These are phyloP conservation scores for Russula griseocarnosa DNA, from an alignment of 768 basidiomycete species.

Conservation along the genomic window DNA sequence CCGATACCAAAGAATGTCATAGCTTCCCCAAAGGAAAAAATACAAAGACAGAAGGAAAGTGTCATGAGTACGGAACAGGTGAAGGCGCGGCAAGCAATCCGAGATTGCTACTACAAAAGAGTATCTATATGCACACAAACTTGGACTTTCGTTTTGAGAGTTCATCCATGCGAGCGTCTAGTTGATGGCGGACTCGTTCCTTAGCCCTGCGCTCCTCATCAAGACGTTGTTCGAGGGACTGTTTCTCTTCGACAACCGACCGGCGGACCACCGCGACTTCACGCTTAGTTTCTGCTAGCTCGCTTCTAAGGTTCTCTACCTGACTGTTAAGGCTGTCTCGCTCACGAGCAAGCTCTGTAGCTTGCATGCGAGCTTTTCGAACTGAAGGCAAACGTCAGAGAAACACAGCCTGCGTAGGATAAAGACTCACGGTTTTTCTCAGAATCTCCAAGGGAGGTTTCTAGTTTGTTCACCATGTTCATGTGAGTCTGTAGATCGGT, in stretches of 20 bases:
- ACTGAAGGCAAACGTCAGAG: slow-evolving; percentile 43
- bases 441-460: slow-evolving; percentile 82
- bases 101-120: slow-evolving; percentile 23
- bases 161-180: slow-evolving; percentile 86
- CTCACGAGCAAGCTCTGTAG: slow-evolving; percentile 83
- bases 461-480: slow-evolving; percentile 80
- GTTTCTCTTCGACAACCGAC: slow-evolving; percentile 85
- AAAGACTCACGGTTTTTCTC: slow-evolving; percentile 81
- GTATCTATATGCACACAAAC: slow-evolving; percentile 83
- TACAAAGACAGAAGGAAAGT: slow-evolving; percentile 7
- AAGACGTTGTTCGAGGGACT: slow-evolving; percentile 73
- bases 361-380: slow-evolving; percentile 91
- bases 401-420: background rate
- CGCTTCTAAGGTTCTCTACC: slow-evolving; percentile 61
- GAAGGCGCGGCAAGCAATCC: slow-evolving; percentile 10
- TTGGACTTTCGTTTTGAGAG: slow-evolving; percentile 82
- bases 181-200: slow-evolving; percentile 81
- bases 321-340: slow-evolving; percentile 69
- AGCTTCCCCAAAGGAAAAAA: slow-evolving; percentile 3
- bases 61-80: slow-evolving; percentile 1
- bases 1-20: background rate
- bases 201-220: slow-evolving; percentile 88
- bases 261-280: slow-evolving; percentile 74
- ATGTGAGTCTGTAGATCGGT: slow-evolving; percentile 87
- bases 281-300: slow-evolving; percentile 72